phyloP scores from a whole-genome alignment of 352 stramenopile genomes.

The Phytophthora fragariaefolia region DNA sequence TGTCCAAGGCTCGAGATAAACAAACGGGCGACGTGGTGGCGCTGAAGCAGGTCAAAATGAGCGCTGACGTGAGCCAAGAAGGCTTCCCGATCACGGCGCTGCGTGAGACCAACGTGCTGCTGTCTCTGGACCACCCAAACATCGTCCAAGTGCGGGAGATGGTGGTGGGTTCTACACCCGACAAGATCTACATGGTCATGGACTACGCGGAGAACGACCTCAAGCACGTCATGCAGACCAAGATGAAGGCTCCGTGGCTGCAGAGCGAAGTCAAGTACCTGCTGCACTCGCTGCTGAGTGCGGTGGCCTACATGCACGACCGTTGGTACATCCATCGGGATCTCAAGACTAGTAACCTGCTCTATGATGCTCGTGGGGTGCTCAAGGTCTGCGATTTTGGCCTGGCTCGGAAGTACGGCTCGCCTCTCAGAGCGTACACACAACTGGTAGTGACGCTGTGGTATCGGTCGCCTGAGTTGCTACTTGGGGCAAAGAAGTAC shows the following conservation, averaged over 20 bases:
- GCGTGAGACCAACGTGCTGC: conserved; percentile 86
- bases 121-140: conserved; percentile 86
- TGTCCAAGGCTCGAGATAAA: conserved; percentile 95
- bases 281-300: conserved; percentile 92
- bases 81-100: conserved; percentile 87
- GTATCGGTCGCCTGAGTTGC: conserved; percentile 95
- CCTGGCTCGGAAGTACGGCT: conserved; percentile 83
- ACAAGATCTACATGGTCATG: conserved; percentile 94
- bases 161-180: conserved; percentile 86
- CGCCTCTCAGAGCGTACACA: conserved; percentile 83
- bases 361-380: conserved; percentile 90
- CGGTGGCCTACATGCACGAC: conserved; percentile 92
- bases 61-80: conserved; percentile 73
- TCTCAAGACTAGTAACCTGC: conserved; percentile 98
- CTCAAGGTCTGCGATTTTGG: conserved; percentile 91
- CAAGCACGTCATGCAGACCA: conserved; percentile 85
- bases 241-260: conserved; percentile 84
- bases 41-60: conserved; percentile 92
- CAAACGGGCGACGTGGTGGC: conserved; percentile 93
- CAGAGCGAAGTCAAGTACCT: conserved; percentile 95
- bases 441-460: conserved; percentile 95
- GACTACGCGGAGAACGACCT: conserved; percentile 91
- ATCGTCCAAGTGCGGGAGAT: conserved; percentile 90
- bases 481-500: conserved; percentile 94
- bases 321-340: conserved; percentile 96